Evolutionary conservation across 1,139 yeast species (phyloP).

Genomic region (Taiozyma sp.): DNA sequence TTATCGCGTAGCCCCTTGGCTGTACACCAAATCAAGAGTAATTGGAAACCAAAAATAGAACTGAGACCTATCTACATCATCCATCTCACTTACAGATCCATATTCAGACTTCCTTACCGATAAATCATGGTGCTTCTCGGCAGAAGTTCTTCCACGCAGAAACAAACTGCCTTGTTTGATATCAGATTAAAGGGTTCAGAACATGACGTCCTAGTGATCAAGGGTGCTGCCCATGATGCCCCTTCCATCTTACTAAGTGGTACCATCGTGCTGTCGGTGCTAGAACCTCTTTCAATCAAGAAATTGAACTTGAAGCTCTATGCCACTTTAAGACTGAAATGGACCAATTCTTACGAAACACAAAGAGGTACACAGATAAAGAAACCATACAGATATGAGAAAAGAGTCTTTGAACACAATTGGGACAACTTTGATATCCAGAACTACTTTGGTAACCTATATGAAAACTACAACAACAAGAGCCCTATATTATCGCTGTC

Average conservation of each 20-base stretch:
- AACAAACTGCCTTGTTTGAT: slow-evolving; percentile 46
- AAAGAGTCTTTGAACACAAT: slow-evolving; percentile 61
- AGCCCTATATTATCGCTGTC: slow-evolving; percentile 6
- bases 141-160: slow-evolving; percentile 9
- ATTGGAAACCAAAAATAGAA: background rate
- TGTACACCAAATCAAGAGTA: background rate
- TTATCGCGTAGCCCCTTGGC: background rate
- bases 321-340: slow-evolving; percentile 55
- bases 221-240: slow-evolving; percentile 76
- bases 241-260: slow-evolving; percentile 74
- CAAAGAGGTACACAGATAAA: slow-evolving; percentile 38
- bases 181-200: slow-evolving; percentile 61
- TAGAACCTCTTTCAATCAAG: slow-evolving; percentile 69
- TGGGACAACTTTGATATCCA: slow-evolving; percentile 67
- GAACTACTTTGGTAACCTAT: slow-evolving; percentile 26
- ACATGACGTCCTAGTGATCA: slow-evolving; percentile 73
- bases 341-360: slow-evolving; percentile 46
- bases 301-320: slow-evolving; percentile 56
- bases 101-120: background rate
- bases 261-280: slow-evolving; percentile 65
- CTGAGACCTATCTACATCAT: background rate
- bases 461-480: slow-evolving; percentile 22
- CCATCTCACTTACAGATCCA: background rate
- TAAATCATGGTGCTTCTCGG: slow-evolving; percentile 18
- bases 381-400: slow-evolving; percentile 55